A percentile compares a stretch with the other conserved stretches of the same genome.
Conservation (phyloP, 2,329 filamentous ascomycete species). For the Knufia petricola region DNA sequence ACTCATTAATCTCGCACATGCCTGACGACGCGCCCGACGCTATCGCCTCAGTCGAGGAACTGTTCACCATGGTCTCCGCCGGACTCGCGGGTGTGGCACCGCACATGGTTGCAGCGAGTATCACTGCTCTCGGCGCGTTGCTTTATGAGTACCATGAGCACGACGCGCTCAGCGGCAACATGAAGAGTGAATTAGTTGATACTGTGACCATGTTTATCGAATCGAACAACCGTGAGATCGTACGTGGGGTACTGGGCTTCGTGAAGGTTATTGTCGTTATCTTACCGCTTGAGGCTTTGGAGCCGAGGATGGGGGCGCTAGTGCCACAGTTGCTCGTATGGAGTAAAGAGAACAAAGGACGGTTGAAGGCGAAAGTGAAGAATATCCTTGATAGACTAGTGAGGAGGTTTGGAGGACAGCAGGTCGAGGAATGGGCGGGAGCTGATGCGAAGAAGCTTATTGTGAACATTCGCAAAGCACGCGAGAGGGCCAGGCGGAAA, state of each 20-base stretch:
- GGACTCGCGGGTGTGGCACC: constrained; percentile 86
- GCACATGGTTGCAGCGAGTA: constrained; percentile 96
- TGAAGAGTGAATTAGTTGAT: constrained; percentile 74
- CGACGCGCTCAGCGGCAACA: constrained; percentile 54
- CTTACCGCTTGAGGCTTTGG: constrained; percentile 64
- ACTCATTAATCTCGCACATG: constrained; percentile 82
- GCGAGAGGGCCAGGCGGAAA: constrained; percentile 82
- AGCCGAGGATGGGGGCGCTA: constrained; percentile 63
- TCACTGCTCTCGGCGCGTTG: constrained; percentile 86
- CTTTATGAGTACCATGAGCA: constrained; percentile 83
- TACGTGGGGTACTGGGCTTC: constrained; percentile 87
- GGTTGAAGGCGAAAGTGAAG: constrained; percentile 95
- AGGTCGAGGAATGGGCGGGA: constrained; percentile 70
- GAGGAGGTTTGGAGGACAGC: constrained; percentile 74
- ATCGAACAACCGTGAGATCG: constrained; percentile 93
- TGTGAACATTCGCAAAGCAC: constrained; percentile 87
- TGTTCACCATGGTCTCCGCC: constrained; percentile 95
- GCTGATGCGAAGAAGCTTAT: constrained; percentile 72
- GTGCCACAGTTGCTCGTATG: constrained; percentile 88
- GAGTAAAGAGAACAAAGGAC: constrained; percentile 96
- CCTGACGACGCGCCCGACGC: constrained; percentile 66
- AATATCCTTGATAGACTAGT: constrained; percentile 94
- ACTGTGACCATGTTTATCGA: constrained; percentile 95
- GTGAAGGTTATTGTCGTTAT: constrained; percentile 92
- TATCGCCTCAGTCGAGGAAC: constrained; percentile 79